A percentile compares a stretch with the other conserved stretches of the same genome.
Evolutionary conservation across 805 yeast species (phyloP).

Genomic region (Myxozyma melibiosi): DNA sequence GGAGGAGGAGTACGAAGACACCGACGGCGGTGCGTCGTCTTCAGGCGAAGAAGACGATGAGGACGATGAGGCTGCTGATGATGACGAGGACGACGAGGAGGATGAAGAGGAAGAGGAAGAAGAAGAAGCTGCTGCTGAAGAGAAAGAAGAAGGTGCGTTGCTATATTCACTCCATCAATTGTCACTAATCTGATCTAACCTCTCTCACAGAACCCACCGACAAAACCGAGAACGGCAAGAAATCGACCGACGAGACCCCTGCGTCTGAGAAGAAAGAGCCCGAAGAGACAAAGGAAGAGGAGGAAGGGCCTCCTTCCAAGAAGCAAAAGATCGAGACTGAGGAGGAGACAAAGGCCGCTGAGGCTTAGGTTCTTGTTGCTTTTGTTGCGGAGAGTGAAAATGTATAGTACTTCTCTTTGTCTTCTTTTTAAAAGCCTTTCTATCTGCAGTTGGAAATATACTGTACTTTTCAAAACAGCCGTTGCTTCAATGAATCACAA

Average conservation of each 20-base stretch:
- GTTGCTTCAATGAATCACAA: no score
- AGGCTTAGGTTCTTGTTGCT: no score
- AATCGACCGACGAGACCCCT: neutral
- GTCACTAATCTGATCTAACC: neutral
- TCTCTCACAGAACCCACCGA: neutral
- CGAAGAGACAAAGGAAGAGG: conserved; percentile 10
- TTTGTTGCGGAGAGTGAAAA: no score
- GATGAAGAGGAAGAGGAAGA: conserved; percentile 27
- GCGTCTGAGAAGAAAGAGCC: conserved; percentile 5
- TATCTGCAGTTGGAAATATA: no score
- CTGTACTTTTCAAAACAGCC: no score
- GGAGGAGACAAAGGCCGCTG: neutral
- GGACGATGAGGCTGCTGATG: conserved; percentile 24
- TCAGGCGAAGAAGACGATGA: conserved; percentile 32
- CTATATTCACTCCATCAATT: neutral
- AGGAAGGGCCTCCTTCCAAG: conserved; percentile 29
- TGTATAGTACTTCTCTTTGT: no score
- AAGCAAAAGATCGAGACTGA: conserved; percentile 25
- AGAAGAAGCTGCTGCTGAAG: conserved; percentile 11
- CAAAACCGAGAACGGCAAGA: neutral
- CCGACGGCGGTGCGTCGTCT: conserved; percentile 29
- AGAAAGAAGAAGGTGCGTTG: conserved; percentile 3
- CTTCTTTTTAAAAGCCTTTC: no score
- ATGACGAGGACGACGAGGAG: conserved; percentile 30
- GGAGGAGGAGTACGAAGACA: conserved; percentile 34